Percentiles rank a stretch among this genome's conserved stretches.
Conservation (phyloP, 345 rosid species). For the Excoecaria agallocha region DNA sequence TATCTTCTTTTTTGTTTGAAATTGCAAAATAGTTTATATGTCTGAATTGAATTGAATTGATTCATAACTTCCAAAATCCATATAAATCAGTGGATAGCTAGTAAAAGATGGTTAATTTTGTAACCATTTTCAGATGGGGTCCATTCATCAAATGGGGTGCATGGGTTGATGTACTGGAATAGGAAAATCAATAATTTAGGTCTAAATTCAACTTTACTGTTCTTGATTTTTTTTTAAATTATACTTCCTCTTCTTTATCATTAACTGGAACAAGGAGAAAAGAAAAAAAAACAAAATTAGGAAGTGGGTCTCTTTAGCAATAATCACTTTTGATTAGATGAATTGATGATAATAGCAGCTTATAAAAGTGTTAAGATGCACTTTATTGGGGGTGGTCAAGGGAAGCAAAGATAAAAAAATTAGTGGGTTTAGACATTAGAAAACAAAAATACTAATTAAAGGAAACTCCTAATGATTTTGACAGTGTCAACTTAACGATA, state of each 20-base stretch:
- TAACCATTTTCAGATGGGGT: no score
- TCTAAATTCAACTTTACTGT: no score
- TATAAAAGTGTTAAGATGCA: neutral
- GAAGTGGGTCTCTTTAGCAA: neutral
- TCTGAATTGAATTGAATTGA: no score
- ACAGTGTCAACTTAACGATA: neutral
- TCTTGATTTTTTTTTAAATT: no score
- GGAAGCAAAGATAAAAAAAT: neutral
- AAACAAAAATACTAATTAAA: neutral
- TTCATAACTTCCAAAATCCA: no score
- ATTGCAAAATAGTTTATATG: no score
- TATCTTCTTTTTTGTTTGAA: no score
- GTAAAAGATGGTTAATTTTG: no score
- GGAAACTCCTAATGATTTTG: constrained; percentile 11
- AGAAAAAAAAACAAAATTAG: neutral
- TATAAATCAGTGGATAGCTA: no score
- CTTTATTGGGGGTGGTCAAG: neutral
- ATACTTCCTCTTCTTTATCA: neutral
- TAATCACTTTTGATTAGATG: neutral
- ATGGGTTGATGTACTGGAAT: no score
- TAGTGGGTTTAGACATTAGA: neutral
- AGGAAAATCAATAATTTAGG: no score
- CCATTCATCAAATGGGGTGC: no score
- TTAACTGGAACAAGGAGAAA: neutral
- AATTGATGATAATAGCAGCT: constrained; percentile 1